Conservation (phyloP, 1,284 basidiomycete genomes). For the Tilletia horrida region DNA sequence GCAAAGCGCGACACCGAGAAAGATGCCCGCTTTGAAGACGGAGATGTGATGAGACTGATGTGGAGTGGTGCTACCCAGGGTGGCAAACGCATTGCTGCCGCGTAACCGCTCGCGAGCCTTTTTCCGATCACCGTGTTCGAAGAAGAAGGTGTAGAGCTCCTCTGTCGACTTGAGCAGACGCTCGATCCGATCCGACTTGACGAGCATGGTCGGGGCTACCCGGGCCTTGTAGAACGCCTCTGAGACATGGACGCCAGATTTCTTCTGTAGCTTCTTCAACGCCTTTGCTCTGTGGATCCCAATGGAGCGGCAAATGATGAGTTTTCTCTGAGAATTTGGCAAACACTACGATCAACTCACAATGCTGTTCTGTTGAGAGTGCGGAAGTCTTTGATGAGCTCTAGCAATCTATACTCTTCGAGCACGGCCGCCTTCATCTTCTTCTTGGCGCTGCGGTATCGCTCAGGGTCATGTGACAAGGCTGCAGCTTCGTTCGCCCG, state of each 20-base stretch:
- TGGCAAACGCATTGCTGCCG: slow-evolving; percentile 55
- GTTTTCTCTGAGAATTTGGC: no score
- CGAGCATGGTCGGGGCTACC: slow-evolving; percentile 60
- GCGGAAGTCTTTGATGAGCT: slow-evolving; percentile 70
- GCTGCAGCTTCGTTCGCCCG: slow-evolving; percentile 42
- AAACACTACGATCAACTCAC: neutral
- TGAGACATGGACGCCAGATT: slow-evolving; percentile 66
- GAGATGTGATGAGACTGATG: slow-evolving; percentile 64
- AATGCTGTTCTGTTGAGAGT: neutral
- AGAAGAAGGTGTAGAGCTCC: slow-evolving; percentile 47
- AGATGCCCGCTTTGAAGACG: slow-evolving; percentile 65
- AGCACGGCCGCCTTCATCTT: slow-evolving; percentile 75
- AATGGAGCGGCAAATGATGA: no score
- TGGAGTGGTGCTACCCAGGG: slow-evolving; percentile 56
- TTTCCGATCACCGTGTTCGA: slow-evolving; percentile 76
- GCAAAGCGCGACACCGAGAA: slow-evolving; percentile 75
- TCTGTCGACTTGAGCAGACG: slow-evolving; percentile 66
- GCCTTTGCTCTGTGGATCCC: slow-evolving; percentile 65
- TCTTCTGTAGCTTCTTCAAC: slow-evolving; percentile 89
- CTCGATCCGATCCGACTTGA: slow-evolving; percentile 63
- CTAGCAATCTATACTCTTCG: slow-evolving; percentile 75
- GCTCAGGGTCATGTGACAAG: slow-evolving; percentile 66
- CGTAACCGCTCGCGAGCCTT: slow-evolving; percentile 70
- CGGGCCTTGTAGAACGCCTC: slow-evolving; percentile 73
- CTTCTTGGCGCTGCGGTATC: slow-evolving; percentile 77